Evolutionary conservation across 2,329 filamentous ascomycete genomes (phyloP).

Genomic region (Coniochaeta sp.): DNA sequence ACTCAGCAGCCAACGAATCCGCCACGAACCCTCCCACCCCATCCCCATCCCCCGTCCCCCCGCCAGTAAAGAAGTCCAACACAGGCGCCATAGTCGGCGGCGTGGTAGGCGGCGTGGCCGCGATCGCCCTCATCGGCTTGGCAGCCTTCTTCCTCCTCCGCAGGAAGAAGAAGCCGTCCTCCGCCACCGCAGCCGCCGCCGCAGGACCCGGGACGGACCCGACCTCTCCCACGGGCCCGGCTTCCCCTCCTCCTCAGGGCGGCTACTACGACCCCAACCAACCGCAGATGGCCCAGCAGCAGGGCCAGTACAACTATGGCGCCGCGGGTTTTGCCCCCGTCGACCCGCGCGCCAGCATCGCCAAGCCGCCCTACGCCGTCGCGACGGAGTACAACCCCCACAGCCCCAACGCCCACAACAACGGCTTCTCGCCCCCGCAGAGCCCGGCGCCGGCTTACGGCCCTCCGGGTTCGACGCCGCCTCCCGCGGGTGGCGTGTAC

Average conservation of each 20-base stretch:
- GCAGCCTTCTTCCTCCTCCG: constrained; percentile 22
- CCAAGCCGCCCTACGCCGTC: constrained; percentile 15
- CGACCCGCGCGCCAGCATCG: constrained; percentile 15
- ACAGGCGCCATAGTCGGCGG: constrained; percentile 24
- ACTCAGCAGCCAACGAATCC: neutral
- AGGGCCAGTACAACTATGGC: constrained; percentile 11
- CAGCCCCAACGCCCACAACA: no score
- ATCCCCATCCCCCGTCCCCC: neutral
- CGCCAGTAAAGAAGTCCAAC: constrained; percentile 2
- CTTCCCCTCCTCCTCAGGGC: constrained; percentile 7
- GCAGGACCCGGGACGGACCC: constrained; percentile 2
- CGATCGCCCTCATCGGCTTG: constrained; percentile 20
- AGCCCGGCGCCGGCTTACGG: constrained; percentile 1
- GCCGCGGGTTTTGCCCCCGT: constrained; percentile 7
- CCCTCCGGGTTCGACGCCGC: constrained; percentile 6
- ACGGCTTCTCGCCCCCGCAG: no score
- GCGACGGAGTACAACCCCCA: neutral
- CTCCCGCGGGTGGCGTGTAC: constrained; percentile 3
- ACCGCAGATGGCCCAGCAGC: constrained; percentile 12
- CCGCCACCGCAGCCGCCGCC: constrained; percentile 5
- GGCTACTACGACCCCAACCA: constrained; percentile 8
- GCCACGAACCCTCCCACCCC: no score
- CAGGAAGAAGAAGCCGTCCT: constrained; percentile 11
- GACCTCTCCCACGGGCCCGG: no score
- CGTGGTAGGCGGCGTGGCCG: constrained; percentile 21